A percentile compares a stretch with the other conserved stretches of the same genome.
Evolutionary conservation across 768 basidiomycete species (phyloP).

Genomic region (Ephemerocybe angulata): DNA sequence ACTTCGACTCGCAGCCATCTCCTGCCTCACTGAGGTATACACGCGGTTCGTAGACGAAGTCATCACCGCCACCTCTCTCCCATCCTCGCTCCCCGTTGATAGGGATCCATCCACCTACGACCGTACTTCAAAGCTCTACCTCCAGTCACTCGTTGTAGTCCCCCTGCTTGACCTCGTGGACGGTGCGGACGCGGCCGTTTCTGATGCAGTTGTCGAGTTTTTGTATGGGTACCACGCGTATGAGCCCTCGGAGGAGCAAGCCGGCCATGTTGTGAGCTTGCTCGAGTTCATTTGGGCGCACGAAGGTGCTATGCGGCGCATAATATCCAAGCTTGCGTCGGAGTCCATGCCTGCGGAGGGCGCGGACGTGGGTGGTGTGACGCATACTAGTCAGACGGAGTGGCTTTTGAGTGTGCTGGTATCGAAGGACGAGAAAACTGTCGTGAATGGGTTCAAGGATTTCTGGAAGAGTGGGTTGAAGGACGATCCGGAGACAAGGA

Average conservation of each 20-base stretch:
- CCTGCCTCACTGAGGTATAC: neutral
- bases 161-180: slow-evolving; percentile 4
- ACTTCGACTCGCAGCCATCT: neutral
- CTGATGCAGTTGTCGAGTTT: neutral
- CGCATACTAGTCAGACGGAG: too few species aligned
- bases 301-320: neutral
- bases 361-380: too few species aligned
- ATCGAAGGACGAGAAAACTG: too few species aligned
- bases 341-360: too few species aligned
- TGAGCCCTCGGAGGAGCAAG: neutral
- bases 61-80: too few species aligned
- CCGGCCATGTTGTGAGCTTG: neutral
- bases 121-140: neutral
- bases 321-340: neutral
- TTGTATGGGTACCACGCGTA: neutral
- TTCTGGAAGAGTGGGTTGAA: too few species aligned
- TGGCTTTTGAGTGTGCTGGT: too few species aligned
- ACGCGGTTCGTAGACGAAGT: neutral
- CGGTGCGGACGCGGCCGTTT: neutral
- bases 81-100: too few species aligned
- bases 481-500: too few species aligned
- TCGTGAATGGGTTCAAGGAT: too few species aligned
- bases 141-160: slow-evolving; percentile 1
- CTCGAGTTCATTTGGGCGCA: neutral
- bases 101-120: too few species aligned